Base-by-base conservation (phyloP, 169 alveolate genomes). In the Eimeria falciformis region DNA sequence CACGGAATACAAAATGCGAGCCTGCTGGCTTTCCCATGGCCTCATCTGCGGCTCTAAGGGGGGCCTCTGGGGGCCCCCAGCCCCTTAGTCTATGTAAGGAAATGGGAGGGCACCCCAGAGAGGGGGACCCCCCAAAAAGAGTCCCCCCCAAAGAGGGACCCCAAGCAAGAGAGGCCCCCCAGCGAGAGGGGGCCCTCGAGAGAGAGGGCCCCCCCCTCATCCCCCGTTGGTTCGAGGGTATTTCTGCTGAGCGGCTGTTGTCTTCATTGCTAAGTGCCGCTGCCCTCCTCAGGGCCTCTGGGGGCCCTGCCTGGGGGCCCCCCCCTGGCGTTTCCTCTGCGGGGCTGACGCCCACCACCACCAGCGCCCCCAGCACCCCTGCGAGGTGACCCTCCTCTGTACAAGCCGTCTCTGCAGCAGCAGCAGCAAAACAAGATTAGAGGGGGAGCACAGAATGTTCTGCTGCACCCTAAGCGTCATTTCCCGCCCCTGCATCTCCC, bases 221-320 rank as follows among this genome's bases (percentile, higher is more conserved):
- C 71, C 71, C 71, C 71, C 23, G 18, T 29, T n/a, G 71, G 5
- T 58, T 58, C 18, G 25, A 58, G 71, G 71, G 71, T 29, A 58
- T 29, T 3, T 23, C 71, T n/a, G 71, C 7, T 6, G 71, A 29
- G 71, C 37, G 71, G 37, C 71, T 12, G 7, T 4, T 4, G 25
- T 58, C n/a, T n/a, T n/a, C n/a, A n/a, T 12, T 12, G 23, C 17
- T 58, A 29, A 29, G 71, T 23, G 71, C 79, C 79, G 46, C 79
- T 45, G 46, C 37, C 79, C 43, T 68, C 79, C 5, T 68, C 79
- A 5, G 11, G 79, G 11, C 23, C 79, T 45, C 79, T n/a, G 79
- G 79, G 79, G 79, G 47, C 79, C 79, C 79, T 68, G 45, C 79
- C 79, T 23, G 79, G 45, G 79, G 79, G 46, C 79, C n/a, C n/a